phyloP scores from a whole-genome alignment of 371 early-diverging fungal species.

The Choanephora cucurbitarum region DNA sequence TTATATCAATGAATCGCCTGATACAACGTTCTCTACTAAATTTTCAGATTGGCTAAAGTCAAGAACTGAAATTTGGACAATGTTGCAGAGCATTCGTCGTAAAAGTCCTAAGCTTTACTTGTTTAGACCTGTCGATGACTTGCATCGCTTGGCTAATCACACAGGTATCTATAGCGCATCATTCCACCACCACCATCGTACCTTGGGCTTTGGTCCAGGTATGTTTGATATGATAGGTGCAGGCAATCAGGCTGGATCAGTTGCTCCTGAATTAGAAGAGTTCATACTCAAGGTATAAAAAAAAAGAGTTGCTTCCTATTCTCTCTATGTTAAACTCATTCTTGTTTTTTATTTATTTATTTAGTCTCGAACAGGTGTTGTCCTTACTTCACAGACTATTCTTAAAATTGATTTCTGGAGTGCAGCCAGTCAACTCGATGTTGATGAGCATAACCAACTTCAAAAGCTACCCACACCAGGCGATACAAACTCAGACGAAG shows the following conservation, averaged over 20 bases:
- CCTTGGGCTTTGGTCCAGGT: conserved; percentile 21
- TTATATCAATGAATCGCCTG: conserved; percentile 51
- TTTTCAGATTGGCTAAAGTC: conserved; percentile 58
- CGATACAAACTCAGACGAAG: background rate
- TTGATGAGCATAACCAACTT: conserved; percentile 21
- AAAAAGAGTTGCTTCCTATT: background rate
- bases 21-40: conserved; percentile 30
- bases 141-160: conserved; percentile 27
- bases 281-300: conserved; percentile 49
- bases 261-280: conserved; percentile 49
- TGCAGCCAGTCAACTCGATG: conserved; percentile 11
- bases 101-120: conserved; percentile 52
- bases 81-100: conserved; percentile 54
- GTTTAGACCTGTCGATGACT: conserved; percentile 69
- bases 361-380: conserved; percentile 56
- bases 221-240: conserved; percentile 29
- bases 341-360: no score
- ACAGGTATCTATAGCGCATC: conserved; percentile 12
- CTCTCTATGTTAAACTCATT: no score
- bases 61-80: conserved; percentile 60
- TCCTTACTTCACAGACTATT: conserved; percentile 62
- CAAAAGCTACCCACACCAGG: conserved; percentile 23
- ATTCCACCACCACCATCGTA: conserved; percentile 7
- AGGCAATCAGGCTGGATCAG: conserved; percentile 15
- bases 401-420: conserved; percentile 66